phyloP scores from a whole-genome alignment of 768 basidiomycete genomes.

The Lactarius indigo region DNA sequence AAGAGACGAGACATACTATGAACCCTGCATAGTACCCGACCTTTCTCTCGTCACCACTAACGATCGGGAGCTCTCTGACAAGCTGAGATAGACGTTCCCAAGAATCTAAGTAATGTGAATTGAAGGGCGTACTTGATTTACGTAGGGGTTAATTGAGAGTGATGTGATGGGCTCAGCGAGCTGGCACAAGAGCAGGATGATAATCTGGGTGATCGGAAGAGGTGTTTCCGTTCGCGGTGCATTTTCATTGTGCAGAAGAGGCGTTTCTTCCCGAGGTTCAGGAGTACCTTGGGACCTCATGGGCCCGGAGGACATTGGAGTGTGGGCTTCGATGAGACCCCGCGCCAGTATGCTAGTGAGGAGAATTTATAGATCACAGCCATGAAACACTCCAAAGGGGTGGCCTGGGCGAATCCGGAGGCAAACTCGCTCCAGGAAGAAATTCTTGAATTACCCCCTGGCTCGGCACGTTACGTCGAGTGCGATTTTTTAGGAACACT shows the following conservation, averaged over 20 bases:
- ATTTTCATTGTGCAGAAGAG: not conserved
- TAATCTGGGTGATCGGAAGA: conserved; percentile 44
- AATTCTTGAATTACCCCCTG: too few relatives aligned
- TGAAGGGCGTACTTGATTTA: conserved; percentile 40
- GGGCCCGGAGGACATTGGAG: conserved; percentile 3
- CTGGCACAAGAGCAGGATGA: too few relatives aligned
- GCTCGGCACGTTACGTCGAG: too few relatives aligned
- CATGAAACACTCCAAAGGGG: too few relatives aligned
- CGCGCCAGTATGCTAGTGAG: not conserved
- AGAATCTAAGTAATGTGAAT: not conserved
- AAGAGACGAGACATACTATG: too few relatives aligned
- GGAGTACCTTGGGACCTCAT: not conserved
- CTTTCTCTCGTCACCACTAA: conserved; percentile 43
- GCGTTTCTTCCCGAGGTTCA: conserved; percentile 5
- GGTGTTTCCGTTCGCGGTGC: conserved; percentile 33
- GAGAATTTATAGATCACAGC: not conserved
- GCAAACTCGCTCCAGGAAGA: too few relatives aligned
- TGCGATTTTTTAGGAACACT: too few relatives aligned
- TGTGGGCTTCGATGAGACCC: not conserved
- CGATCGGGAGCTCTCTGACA: conserved; percentile 40
- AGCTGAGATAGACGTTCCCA: conserved; percentile 32
- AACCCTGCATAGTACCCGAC: too few relatives aligned
- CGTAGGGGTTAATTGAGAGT: conserved; percentile 48
- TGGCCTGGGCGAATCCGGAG: too few relatives aligned
- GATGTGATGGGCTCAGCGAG: conserved; percentile 47